Evolutionary conservation across 331 rosid species (phyloP), one percentile per base, ranked within the genome.

Genomic region (Ulmus americana): DNA sequence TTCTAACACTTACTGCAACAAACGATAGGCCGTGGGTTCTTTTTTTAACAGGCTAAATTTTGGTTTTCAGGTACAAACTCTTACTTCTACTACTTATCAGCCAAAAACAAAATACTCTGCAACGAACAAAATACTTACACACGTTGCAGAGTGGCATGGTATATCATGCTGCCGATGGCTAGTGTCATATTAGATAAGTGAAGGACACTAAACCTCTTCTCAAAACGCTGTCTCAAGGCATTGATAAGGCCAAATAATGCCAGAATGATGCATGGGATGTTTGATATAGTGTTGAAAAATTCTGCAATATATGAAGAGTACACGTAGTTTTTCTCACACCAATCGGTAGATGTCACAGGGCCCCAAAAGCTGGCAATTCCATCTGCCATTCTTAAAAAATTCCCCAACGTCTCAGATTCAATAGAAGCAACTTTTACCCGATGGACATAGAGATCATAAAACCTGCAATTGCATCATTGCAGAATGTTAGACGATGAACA

Each of bases 201-300:
- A 9, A 63, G 68, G 44, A 63, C 68, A 22, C 68, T 63, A 63
- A 63, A 63, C 68, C 68, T 63, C 56, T 63, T 63, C 68, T 63
- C 68, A 48, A 63, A 63, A 13, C 68, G 68, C 68, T 63, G 68
- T 28, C 68, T 46, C 9, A 63, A 40, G 8, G 68, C 68, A 45
- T 63, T 63, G 20, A 63, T 38, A 63, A 63, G 68, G 38, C 68
- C 68, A 47, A 63, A 47, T 43, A 63, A 44, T 8, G 68, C 68
- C 56, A 63, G 48, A 48, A 47, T 7, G 20, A 63, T 47, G 55
- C 68, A 46, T 14, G 68, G 68, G 43, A 63, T 38, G 55, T 63
- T 63, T 16, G 68, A 63, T 48, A 63, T 18, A 44, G 68, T 63
- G 55, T 63, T 63, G 45, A 63, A 63, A 63, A 63, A 47, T 18